Base-by-base conservation (phyloP, 768 basidiomycete genomes). In the Omphalotus guepiniiformis region DNA sequence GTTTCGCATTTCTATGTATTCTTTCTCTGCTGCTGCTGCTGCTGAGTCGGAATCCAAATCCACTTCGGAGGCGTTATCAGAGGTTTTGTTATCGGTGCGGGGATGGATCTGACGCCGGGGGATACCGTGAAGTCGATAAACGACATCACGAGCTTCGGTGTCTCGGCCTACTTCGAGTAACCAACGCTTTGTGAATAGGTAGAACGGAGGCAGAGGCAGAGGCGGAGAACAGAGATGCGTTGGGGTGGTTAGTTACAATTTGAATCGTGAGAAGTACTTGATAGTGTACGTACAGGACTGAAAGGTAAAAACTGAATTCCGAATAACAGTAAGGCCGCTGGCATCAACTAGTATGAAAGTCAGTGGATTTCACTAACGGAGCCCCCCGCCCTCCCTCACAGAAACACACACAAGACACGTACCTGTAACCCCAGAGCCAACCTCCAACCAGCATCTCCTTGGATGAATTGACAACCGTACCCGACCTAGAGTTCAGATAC, bases 391-490 rank as follows among this genome's bases (percentile, higher is more conserved):
- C n/a, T n/a, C n/a, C n/a, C n/a, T n/a, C n/a, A n/a, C n/a, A 44
- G 7, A 19, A 42, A 36, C 25, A 36, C 6, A 42, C 5, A 26
- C 6, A 18, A 35, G 26, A 4, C 13, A 40, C 56, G 13, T n/a
- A 74, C 74, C 66, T 79, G 78, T n/a, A 82, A 57, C 23, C 71
- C 76, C 21, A 82, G 62, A n/a, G 80, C 75, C 7, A 81, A 58
- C 39, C 79, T 63, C 75, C 76, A 81, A 28, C 74, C 74, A 4
- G 57, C 58, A 52, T 77, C 67, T 3, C 69, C 69, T 1, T 69
- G 55, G 49, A 81, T 67, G 54, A 67, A 82, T 53, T 76, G 72
- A 30, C 69, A 76, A 3, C 79, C 80, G 55, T 80, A 82, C 2
- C 80, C 80, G 39, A 80, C 74, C 76, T 75, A 48, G n/a, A 35